Conservation (phyloP, 2,329 filamentous ascomycete genomes). For the Diaporthe citriasiana region DNA sequence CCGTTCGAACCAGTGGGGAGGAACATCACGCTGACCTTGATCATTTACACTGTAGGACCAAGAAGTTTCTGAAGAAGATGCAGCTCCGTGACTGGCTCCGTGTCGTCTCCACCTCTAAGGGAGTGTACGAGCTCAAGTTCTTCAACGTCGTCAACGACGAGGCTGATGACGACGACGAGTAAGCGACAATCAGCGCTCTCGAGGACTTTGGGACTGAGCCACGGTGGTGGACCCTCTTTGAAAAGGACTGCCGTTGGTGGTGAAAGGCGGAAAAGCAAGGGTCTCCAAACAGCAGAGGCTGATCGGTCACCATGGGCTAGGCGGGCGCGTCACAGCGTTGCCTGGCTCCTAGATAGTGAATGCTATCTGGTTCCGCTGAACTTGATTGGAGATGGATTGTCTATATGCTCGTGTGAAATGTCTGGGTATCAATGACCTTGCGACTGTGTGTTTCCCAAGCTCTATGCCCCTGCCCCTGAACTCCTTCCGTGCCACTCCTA, state of each 20-base stretch:
- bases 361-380: constrained; percentile 37
- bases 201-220: constrained; percentile 5
- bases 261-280: constrained; percentile 20
- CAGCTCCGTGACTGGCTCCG: constrained; percentile 99
- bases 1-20: not conserved
- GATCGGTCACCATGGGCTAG: not conserved
- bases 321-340: not conserved
- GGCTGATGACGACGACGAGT: constrained; percentile 98
- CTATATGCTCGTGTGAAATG: constrained; percentile 23
- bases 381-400: constrained; percentile 8
- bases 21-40: constrained; percentile 45
- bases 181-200: constrained; percentile 60
- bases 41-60: constrained; percentile 75
- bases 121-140: constrained; percentile 99
- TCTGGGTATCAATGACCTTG: constrained; percentile 34
- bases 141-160: constrained; percentile 99
- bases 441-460: not conserved
- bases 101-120: constrained; percentile 97
- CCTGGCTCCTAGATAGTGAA: constrained; percentile 33
- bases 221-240: constrained; percentile 9
- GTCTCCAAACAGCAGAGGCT: constrained; percentile 7
- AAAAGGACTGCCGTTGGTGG: constrained; percentile 40
- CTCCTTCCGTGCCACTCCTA: not conserved
- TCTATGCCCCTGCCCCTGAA: not conserved
- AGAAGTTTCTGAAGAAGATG: constrained; percentile 99